Base-by-base conservation (phyloP, 163 green algal species). In the Scenedesmus sp. region DNA sequence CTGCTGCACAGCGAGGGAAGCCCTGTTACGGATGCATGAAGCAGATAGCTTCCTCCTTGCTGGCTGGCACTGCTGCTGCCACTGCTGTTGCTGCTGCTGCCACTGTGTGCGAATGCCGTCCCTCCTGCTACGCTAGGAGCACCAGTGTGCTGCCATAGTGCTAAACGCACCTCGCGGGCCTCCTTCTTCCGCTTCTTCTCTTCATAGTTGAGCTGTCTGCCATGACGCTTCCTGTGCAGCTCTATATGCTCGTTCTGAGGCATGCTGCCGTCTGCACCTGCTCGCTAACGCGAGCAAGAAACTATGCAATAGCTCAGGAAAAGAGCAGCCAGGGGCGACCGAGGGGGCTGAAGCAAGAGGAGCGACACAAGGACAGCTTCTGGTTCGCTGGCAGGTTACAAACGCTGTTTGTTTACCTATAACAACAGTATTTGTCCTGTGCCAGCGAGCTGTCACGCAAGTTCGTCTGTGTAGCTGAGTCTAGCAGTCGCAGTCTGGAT, bases 201-300 rank as follows among this genome's bases (percentile, higher is more conserved):
- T 60, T 99, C 96, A 94, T 99, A 94, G 93, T 99, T 97, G 52
- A 86, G 76, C 91, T 76, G 87, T 87, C 96, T 92, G 67, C 98
- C 98, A 96, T 99, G 97, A 2, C 98, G 98, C 95, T 99, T 99
- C 62, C 95, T 95, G 91, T 98, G 96, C 52, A 99, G 96, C 95
- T 99, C 98, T 82, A 99, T 99, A 93, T 99, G 97, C 92, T 99
- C 98, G 91, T 98, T 98, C 96, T 99, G 98, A 92, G 98, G 98
- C 98, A 99, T 99, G 89, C 77, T 95, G 90, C 64, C 91, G 76
- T 55, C 54, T 82, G 70, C 34, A 46, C 13, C 88, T 88, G 83
- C 83, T 88, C 26, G 57, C 52, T 85, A 59, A 62, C 46, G 54
- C 81, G 54, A 86, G 81, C 52, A 64, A 2, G 60, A 1, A 5